Evolutionary conservation across 2,329 filamentous ascomycete species (phyloP).

Genomic region (Fusarium chlamydosporum): DNA sequence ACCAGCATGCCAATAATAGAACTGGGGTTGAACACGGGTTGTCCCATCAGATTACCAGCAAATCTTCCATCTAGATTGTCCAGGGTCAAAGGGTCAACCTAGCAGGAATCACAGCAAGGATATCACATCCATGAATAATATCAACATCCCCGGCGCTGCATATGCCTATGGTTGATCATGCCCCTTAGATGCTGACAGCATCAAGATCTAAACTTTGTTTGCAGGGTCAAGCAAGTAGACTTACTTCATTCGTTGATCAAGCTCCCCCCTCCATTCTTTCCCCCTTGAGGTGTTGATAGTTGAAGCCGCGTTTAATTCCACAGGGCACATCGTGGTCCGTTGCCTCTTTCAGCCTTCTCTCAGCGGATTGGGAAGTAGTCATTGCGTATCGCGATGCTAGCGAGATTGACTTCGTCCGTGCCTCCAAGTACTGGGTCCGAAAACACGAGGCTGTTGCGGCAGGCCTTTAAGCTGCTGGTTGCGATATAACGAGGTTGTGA

Average conservation of each 20-base stretch:
- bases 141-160: background rate
- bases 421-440: background rate
- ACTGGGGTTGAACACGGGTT: background rate
- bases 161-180: constrained; percentile 5
- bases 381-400: background rate
- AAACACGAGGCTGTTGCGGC: background rate
- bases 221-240: constrained; percentile 10
- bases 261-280: background rate
- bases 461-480: background rate
- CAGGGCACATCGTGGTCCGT: background rate
- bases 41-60: background rate
- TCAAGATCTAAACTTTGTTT: constrained; percentile 3
- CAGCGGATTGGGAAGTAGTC: constrained; percentile 2
- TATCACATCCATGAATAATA: constrained; percentile 3
- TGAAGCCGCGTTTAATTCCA: background rate
- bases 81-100: background rate
- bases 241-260: background rate
- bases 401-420: constrained; percentile 3
- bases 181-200: background rate
- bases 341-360: background rate
- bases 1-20: constrained; percentile 4
- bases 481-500: constrained; percentile 1
- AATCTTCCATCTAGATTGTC: constrained; percentile 1
- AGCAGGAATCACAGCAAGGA: constrained; percentile 10
- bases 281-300: too few species aligned